phyloP scores from a whole-genome alignment of 2,329 filamentous ascomycete species.

The Epichloe coenophiala region DNA sequence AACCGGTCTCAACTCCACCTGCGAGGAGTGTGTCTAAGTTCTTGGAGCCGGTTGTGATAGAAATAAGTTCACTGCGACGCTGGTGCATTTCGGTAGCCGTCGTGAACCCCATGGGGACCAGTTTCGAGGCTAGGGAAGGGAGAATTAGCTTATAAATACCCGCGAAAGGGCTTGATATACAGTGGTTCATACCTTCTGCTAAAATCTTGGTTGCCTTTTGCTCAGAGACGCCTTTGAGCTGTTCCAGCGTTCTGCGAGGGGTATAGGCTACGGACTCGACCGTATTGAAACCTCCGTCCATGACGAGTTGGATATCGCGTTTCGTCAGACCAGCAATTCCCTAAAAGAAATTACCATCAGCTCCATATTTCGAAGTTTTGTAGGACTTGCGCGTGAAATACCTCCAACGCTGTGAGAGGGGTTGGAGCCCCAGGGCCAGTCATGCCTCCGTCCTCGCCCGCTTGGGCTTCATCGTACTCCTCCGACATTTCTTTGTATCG shows the following conservation, averaged over 20 bases:
- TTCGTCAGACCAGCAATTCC: constrained; percentile 83
- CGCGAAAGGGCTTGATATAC: not conserved
- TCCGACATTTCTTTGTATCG: constrained; percentile 27
- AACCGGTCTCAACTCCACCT: constrained; percentile 91
- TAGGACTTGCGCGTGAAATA: constrained; percentile 23
- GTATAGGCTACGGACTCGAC: constrained; percentile 94
- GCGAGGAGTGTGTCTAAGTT: constrained; percentile 90
- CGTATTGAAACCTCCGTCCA: constrained; percentile 88
- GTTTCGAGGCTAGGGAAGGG: constrained; percentile 60
- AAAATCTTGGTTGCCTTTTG: constrained; percentile 89
- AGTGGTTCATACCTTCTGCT: constrained; percentile 54
- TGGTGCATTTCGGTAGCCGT: constrained; percentile 99
- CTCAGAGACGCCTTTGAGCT: constrained; percentile 96
- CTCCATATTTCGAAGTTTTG: not conserved
- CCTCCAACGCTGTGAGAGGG: constrained; percentile 73
- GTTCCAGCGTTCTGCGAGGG: constrained; percentile 68
- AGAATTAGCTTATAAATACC: constrained; percentile 6
- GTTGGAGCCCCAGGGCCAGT: constrained; percentile 88
- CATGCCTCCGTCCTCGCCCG: constrained; percentile 54
- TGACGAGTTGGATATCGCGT: constrained; percentile 82
- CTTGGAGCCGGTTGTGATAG: constrained; percentile 95
- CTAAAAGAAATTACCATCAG: constrained; percentile 28
- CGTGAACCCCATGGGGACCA: constrained; percentile 97
- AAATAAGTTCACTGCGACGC: constrained; percentile 89
- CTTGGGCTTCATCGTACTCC: constrained; percentile 53